Conservation (phyloP, 2,329 filamentous ascomycete genomes). For the Gnomoniopsis smithogilvyi region DNA sequence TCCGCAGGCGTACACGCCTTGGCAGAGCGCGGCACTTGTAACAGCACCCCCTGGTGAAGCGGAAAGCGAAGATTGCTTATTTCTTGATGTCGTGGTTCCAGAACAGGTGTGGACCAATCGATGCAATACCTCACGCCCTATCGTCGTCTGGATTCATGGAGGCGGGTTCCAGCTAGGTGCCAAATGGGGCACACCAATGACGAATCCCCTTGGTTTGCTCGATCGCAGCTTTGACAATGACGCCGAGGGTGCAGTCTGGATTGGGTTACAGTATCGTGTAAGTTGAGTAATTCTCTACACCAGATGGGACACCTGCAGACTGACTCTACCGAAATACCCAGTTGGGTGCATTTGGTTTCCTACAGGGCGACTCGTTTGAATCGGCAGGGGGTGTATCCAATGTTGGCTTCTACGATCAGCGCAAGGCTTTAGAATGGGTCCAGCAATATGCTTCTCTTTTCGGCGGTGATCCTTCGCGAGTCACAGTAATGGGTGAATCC, state of each 20-base stretch:
- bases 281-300: not conserved
- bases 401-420: constrained; percentile 35
- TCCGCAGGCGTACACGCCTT: constrained; percentile 13
- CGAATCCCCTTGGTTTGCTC: constrained; percentile 27
- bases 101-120: constrained; percentile 25
- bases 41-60: constrained; percentile 3
- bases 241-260: constrained; percentile 32
- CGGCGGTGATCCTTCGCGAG: constrained; percentile 39
- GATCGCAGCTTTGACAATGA: constrained; percentile 19
- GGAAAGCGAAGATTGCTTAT: constrained; percentile 36
- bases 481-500: constrained; percentile 44
- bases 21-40: not conserved
- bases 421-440: constrained; percentile 43
- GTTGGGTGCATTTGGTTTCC: constrained; percentile 35
- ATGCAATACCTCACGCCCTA: not conserved
- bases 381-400: constrained; percentile 34
- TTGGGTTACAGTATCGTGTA: constrained; percentile 34
- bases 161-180: constrained; percentile 31
- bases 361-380: constrained; percentile 33
- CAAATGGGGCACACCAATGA: constrained; percentile 26
- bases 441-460: constrained; percentile 40
- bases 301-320: not conserved
- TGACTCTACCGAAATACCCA: not conserved
- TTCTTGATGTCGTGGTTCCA: constrained; percentile 38
- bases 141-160: constrained; percentile 34